A percentile compares a stretch with the other conserved stretches of the same genome.
These are phyloP conservation scores for Trypanosoma vivax DNA, from an alignment of 208 protist genomes.

Conservation along the genomic window DNA sequence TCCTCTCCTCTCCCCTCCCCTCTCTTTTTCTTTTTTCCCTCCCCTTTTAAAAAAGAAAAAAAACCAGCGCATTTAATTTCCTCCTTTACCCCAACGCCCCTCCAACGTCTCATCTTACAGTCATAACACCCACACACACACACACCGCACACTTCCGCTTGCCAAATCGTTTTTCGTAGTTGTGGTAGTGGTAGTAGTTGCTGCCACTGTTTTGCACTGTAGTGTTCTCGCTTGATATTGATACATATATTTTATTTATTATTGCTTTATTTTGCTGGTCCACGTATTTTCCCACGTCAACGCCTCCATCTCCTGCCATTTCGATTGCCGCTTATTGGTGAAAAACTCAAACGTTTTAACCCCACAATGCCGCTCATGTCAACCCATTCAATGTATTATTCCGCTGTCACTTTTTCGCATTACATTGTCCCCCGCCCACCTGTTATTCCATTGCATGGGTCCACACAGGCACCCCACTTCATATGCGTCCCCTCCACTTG, in stretches of 20 bases:
- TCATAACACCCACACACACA: not conserved
- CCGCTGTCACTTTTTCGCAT: too few species aligned
- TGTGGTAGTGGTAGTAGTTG: too few species aligned
- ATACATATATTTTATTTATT: not conserved
- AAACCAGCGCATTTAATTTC: not conserved
- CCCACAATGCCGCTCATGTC: too few species aligned
- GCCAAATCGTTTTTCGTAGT: not conserved
- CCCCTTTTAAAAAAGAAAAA: slow-evolving; percentile 13
- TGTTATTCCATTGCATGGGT: too few species aligned
- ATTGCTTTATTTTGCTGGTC: not conserved
- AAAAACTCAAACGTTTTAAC: too few species aligned
- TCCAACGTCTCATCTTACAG: not conserved
- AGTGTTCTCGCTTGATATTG: not conserved
- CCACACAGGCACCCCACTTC: too few species aligned
- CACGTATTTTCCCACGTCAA: not conserved
- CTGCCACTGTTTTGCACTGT: not conserved
- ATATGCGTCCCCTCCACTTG: too few species aligned
- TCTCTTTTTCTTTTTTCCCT: not conserved
- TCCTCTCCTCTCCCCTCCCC: slow-evolving; percentile 7
- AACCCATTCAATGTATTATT: too few species aligned
- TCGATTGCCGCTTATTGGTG: not conserved
- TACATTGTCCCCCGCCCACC: too few species aligned
- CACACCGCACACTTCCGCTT: not conserved
- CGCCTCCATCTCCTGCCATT: not conserved
- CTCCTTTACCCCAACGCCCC: not conserved